Conservation (phyloP, 225 moss, liverwort and hornwort genomes). For the Sphagnum contortum region DNA sequence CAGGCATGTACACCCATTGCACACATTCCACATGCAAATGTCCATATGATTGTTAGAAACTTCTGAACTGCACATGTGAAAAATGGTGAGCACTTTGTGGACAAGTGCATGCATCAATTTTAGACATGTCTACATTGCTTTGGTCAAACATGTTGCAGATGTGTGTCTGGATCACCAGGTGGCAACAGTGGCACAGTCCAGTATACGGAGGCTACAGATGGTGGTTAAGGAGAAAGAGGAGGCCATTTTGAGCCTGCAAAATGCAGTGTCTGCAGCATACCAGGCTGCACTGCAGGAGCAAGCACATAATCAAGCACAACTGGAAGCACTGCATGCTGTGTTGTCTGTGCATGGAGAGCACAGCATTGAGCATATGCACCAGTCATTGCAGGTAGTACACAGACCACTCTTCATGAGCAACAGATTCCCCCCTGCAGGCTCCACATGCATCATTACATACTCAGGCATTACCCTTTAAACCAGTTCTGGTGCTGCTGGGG, state of each 20-base stretch:
- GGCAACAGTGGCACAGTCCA: slow-evolving; percentile 26
- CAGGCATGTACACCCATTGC: too few species aligned
- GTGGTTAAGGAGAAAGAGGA: slow-evolving; percentile 59
- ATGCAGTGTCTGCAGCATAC: slow-evolving; percentile 26
- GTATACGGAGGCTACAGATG: slow-evolving; percentile 38
- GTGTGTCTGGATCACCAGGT: too few species aligned
- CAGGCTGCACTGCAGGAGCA: slow-evolving; percentile 40
- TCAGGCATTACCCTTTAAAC: too few species aligned
- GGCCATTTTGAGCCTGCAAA: slow-evolving; percentile 43
- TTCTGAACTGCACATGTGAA: too few species aligned
- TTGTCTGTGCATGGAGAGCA: slow-evolving; percentile 22
- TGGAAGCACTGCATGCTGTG: slow-evolving; percentile 41
- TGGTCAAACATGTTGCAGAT: too few species aligned
- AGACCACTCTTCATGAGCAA: background rate
- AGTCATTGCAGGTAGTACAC: slow-evolving; percentile 29
- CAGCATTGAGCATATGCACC: slow-evolving; percentile 11
- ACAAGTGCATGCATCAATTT: too few species aligned
- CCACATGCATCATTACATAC: background rate
- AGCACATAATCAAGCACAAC: slow-evolving; percentile 25
- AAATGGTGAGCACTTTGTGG: too few species aligned
- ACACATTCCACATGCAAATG: too few species aligned
- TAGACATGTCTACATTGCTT: too few species aligned
- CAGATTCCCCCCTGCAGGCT: background rate
- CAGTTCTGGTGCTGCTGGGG: background rate
- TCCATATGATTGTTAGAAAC: too few species aligned